phyloP scores from a whole-genome alignment of 148 eudicot species.

The Nepenthes gracilis region DNA sequence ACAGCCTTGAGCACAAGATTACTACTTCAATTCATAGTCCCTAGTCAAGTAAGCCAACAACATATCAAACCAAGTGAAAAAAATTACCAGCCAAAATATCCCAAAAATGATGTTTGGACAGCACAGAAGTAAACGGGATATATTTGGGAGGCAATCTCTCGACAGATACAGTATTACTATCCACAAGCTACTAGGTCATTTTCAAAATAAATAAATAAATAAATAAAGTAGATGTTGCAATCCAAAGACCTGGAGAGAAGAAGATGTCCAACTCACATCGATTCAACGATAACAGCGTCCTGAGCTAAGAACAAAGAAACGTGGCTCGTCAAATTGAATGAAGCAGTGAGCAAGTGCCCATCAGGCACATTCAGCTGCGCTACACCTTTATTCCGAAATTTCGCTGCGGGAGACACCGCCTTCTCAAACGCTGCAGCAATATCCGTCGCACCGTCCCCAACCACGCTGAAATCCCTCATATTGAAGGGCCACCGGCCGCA shows the following conservation, averaged over 20 bases:
- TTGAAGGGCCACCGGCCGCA: constrained; percentile 58
- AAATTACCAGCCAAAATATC: too few relatives aligned
- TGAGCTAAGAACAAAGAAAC: constrained; percentile 79
- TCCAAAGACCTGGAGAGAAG: not conserved
- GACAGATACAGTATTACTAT: not conserved
- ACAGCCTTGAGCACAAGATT: too few relatives aligned
- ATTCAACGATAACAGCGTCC: constrained; percentile 77
- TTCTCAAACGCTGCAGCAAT: constrained; percentile 71
- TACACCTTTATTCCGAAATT: constrained; percentile 62
- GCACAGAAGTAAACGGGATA: too few relatives aligned
- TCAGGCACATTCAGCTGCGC: constrained; percentile 84
- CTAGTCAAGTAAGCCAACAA: too few relatives aligned
- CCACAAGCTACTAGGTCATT: too few relatives aligned
- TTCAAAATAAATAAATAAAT: too few relatives aligned
- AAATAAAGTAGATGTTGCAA: too few relatives aligned
- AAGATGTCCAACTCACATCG: constrained; percentile 45
- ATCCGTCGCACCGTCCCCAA: constrained; percentile 62
- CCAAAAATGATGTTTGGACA: too few relatives aligned
- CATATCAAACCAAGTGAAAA: too few relatives aligned
- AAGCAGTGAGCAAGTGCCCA: constrained; percentile 83
- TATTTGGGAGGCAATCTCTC: too few relatives aligned
- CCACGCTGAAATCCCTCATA: constrained; percentile 66
- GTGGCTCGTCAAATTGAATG: constrained; percentile 86
- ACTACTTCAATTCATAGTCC: too few relatives aligned
- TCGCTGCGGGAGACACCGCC: constrained; percentile 49